Base-by-base conservation (phyloP, 106 monocot genomes). In the Dioscorea alata region DNA sequence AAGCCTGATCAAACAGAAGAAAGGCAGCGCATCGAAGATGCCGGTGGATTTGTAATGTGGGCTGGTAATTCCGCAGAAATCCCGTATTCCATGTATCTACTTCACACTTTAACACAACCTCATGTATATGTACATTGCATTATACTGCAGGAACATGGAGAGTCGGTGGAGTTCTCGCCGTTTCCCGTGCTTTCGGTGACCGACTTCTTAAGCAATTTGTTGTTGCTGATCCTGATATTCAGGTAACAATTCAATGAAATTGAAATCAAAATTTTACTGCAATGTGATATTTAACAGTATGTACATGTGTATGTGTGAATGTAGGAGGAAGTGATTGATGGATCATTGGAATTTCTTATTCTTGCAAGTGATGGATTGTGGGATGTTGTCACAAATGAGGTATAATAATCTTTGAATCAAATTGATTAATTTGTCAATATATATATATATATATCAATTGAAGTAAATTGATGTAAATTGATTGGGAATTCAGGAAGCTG, bases 11-110 rank as follows among this genome's bases (percentile, higher is more conserved):
- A 87, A 74, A 71, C 75, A 17, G 94, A 94, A 60, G 94, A 94
- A 74, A 74, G 90, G 34, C 86, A 84, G 69, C 66, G 90, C 33
- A 94, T 94, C 34, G 94, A 94, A 67, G 78, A 90, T 17, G 94
- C 94, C 32, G 94, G 90, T 73, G 94, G 94, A 18, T 94, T 94
- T 81, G 94, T 94, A 16, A 90, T 94, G 84, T 94, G 94, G 90
- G 94, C 90, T 24, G 94, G 93, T 94, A 84, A 33, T 6, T 18
- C 16, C 10, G 42, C 42, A 42, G 42, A 42, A 42, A 42, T 10
- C 42, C 10, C 42, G 6, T 8, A 42, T 3, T 3, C 6, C 42
- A 9, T 16, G 5, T 32, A 24, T 35, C 23, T 57, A 15, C 54
- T 4, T 1, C 28, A 28, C 28, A 14, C 18, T 34, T 69, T 4